Evolutionary conservation across 768 basidiomycete species (phyloP), one percentile per base, ranked within the genome.

Genomic region (Cyathus striatus): DNA sequence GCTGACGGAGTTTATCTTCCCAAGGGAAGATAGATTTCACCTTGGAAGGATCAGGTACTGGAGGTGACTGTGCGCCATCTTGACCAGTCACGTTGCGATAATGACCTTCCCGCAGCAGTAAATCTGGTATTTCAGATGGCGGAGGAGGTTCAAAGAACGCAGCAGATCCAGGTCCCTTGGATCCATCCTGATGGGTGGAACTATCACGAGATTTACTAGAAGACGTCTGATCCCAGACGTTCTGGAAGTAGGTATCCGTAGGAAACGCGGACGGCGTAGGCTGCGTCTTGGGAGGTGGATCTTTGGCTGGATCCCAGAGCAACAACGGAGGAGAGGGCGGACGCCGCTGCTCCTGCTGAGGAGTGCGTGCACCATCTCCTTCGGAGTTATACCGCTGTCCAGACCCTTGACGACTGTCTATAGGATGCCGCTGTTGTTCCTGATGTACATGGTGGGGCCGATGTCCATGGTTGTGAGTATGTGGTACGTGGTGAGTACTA

Each of bases 21-120:
- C 95, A 99, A n/a, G 95, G 93, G 62, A 99, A 98, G 24, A 96
- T 70, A 24, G 75, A 68, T 47, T 83, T 83, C 17, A 94, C 77
- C 54, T 87, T 87, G 20, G 63, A 64, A 21, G 68, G 74, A 57
- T 93, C 88, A 3, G 92, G 90, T 49, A 70, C 75, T 5, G 76
- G 74, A 10, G 65, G 62, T 13, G 58, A 51, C 9, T 69, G 66
- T 23, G 58, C 49, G n/a, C 60, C 51, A 27, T 63, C 65, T 18
- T 75, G 73, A n/a, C 74, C 74, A 1, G 70, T 72, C 16, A 86
- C 79, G 53, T 75, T 76, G 13, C 74, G 70, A 64, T 94, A 89
- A 55, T 89, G 78, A 6, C 88, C 86, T 59, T 88, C 76, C 32
- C 69, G 73, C n/a, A 85, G 68, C 33, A 83, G 65, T 21, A 75